phyloP scores from a whole-genome alignment of 352 stramenopile species.

The Elongisporangium prolatum region DNA sequence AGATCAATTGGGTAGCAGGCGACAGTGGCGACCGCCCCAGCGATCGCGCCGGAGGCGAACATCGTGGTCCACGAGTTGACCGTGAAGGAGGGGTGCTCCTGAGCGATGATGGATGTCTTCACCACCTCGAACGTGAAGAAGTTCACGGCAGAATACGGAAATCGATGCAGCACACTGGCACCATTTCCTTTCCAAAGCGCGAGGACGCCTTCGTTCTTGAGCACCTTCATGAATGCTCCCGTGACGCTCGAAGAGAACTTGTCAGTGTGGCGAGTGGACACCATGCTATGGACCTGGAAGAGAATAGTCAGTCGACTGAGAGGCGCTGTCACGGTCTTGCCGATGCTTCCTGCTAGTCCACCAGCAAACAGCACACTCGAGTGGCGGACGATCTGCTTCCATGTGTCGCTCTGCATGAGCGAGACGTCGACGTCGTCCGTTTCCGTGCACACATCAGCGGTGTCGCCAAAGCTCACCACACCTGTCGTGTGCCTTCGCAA shows the following conservation, averaged over 20 bases:
- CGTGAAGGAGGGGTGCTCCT: conserved; percentile 64
- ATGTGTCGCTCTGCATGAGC: conserved; percentile 59
- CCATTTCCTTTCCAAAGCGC: conserved; percentile 96
- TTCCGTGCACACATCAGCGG: conserved; percentile 68
- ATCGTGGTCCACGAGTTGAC: conserved; percentile 69
- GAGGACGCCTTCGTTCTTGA: conserved; percentile 90
- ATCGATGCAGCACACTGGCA: conserved; percentile 93
- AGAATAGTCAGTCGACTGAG: conserved; percentile 94
- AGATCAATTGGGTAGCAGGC: conserved; percentile 97
- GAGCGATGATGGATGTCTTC: conserved; percentile 68
- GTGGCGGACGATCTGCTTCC: conserved; percentile 72
- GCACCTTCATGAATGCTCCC: conserved; percentile 87
- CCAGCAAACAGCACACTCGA: conserved; percentile 82
- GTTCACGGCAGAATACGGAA: conserved; percentile 96
- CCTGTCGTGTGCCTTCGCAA: conserved; percentile 77
- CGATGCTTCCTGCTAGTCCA: conserved; percentile 92
- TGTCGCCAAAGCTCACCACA: conserved; percentile 77
- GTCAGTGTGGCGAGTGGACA: conserved; percentile 84
- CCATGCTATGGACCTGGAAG: conserved; percentile 96
- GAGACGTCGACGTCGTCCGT: conserved; percentile 76
- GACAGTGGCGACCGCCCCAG: conserved; percentile 71
- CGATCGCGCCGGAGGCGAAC: conserved; percentile 68
- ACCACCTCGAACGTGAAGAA: conserved; percentile 96
- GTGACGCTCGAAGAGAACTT: conserved; percentile 70
- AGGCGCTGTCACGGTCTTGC: conserved; percentile 94